Percentiles rank a stretch among this genome's conserved stretches.
phyloP scores from a whole-genome alignment of 108 stramenopile genomes.

The Cyclotella choctawhatcheeana region DNA sequence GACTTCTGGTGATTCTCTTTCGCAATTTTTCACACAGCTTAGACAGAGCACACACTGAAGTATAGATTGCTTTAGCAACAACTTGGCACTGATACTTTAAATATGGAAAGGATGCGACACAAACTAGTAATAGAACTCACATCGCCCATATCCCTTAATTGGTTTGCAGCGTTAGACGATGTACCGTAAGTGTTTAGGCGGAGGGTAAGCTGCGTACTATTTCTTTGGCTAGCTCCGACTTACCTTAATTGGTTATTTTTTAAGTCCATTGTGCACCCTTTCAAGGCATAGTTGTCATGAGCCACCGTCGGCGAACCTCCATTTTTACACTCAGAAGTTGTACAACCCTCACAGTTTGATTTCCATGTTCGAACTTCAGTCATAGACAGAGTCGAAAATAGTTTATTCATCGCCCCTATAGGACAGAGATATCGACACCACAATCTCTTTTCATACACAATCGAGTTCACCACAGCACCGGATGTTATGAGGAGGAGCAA shows the following conservation, averaged over 20 bases:
- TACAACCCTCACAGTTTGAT: slow-evolving; percentile 46
- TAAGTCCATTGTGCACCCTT: slow-evolving; percentile 48
- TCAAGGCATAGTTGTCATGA: slow-evolving; percentile 34
- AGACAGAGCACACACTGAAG: slow-evolving; percentile 47
- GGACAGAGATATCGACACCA: slow-evolving; percentile 50
- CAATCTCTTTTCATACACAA: slow-evolving; percentile 33
- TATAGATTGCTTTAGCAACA: no score
- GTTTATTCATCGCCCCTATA: slow-evolving; percentile 45
- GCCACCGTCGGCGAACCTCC: slow-evolving; percentile 32
- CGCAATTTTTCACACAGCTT: slow-evolving; percentile 49
- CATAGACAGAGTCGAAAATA: slow-evolving; percentile 43
- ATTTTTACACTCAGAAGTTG: slow-evolving; percentile 20
- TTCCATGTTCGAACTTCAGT: slow-evolving; percentile 43
- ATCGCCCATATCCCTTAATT: neutral
- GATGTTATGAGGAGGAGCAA: slow-evolving; percentile 47
- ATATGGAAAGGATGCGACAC: no score
- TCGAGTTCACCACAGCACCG: slow-evolving; percentile 39
- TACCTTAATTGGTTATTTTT: slow-evolving; percentile 48
- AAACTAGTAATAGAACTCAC: neutral
- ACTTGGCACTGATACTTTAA: no score
- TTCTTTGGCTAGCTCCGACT: no score
- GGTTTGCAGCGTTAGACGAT: no score
- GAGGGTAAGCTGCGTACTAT: no score
- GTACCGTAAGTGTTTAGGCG: no score
- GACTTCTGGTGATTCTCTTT: slow-evolving; percentile 45